Percentiles rank a stretch among this genome's conserved stretches.
Conservation (phyloP, 2,329 filamentous ascomycete species). For the Fusarium lyarnte region DNA sequence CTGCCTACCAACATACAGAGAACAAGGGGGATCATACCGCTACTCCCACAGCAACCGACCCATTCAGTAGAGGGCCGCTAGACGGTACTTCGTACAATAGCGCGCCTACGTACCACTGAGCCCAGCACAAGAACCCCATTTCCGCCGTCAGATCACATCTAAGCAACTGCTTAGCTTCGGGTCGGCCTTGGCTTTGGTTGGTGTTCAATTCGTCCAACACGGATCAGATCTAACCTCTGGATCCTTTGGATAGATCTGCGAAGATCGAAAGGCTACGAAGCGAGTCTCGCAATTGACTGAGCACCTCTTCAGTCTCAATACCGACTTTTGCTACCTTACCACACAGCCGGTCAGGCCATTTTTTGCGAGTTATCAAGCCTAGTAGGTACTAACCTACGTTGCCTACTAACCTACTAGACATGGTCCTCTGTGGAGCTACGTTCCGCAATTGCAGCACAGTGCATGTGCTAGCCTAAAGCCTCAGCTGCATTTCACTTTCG, state of each 20-base stretch:
- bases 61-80: not conserved
- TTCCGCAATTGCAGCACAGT: not conserved
- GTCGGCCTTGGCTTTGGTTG: not conserved
- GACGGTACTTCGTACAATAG: constrained; percentile 8
- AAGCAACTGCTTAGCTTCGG: not conserved
- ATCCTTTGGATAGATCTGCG: not conserved
- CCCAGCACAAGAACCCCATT: constrained; percentile 12
- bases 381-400: too few relatives aligned
- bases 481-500: constrained; percentile 28
- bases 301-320: not conserved
- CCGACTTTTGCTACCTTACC: not conserved
- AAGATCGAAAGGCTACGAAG: constrained; percentile 1
- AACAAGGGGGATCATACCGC: constrained; percentile 10
- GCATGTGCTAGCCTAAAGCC: not conserved
- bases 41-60: constrained; percentile 16
- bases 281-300: constrained; percentile 2
- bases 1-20: not conserved
- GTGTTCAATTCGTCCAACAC: not conserved
- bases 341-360: not conserved
- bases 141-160: constrained; percentile 10
- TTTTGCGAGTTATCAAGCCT: not conserved
- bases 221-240: not conserved
- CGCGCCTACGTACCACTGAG: not conserved
- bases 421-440: not conserved
- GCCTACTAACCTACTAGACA: not conserved